Conservation (phyloP, 352 stramenopile species). For the Globisporangium apiculatum region DNA sequence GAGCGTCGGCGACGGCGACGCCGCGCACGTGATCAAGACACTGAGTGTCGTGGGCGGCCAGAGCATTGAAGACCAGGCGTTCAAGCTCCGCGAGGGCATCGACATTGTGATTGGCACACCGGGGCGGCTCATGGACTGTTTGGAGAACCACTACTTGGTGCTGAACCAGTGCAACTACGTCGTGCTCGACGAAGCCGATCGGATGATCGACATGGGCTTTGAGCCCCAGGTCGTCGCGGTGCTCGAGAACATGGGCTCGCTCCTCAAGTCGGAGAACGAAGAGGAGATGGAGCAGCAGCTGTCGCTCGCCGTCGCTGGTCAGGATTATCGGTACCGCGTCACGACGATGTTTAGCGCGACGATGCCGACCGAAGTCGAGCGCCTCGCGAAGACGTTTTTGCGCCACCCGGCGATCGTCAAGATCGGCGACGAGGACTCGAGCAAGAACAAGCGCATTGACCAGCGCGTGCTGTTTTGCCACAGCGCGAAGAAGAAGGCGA, state of each 20-base stretch:
- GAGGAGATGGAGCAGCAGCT: conserved; percentile 94
- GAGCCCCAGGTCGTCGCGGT: conserved; percentile 95
- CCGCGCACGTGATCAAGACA: conserved; percentile 68
- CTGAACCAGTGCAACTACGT: conserved; percentile 99
- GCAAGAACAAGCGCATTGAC: conserved; percentile 98
- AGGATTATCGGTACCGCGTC: conserved; percentile 74
- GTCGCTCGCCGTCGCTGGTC: conserved; percentile 34
- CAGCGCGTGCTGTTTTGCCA: conserved; percentile 95
- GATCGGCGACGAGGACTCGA: conserved; percentile 96
- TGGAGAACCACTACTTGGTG: conserved; percentile 97
- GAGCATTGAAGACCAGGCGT: conserved; percentile 95
- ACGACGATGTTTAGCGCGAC: conserved; percentile 99
- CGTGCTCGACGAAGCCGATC: conserved; percentile 98
- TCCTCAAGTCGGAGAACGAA: conserved; percentile 96
- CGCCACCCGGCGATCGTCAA: conserved; percentile 95
- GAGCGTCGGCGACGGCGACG: conserved; percentile 47
- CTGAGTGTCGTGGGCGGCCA: conserved; percentile 92
- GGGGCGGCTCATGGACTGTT: conserved; percentile 96
- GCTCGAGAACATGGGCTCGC: conserved; percentile 95
- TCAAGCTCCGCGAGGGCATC: conserved; percentile 92
- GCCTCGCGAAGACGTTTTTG: conserved; percentile 96
- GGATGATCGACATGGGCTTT: conserved; percentile 98
- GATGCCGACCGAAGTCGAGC: conserved; percentile 96
- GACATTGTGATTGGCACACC: conserved; percentile 99
- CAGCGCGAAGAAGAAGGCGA: conserved; percentile 87